Conservation (phyloP, 164 flowering plant species). For the Stephania yunnanensis region DNA sequence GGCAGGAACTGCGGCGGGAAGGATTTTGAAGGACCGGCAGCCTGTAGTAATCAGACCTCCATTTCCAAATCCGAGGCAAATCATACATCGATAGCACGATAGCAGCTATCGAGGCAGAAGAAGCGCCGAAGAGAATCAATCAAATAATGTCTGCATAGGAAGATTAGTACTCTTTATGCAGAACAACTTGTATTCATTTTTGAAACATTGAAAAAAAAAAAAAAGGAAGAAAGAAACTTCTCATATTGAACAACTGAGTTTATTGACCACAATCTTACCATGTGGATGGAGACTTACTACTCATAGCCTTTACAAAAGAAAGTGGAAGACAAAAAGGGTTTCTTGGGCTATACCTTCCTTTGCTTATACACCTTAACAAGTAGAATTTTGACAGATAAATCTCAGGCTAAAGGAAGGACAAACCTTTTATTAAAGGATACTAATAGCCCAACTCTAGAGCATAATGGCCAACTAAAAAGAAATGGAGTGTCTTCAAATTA, state of each 20-base stretch:
- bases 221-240: not conserved
- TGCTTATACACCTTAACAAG: not conserved
- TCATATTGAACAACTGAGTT: not conserved
- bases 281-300: not conserved
- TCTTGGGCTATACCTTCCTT: not conserved
- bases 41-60: not conserved
- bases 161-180: too few relatives aligned
- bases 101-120: not conserved
- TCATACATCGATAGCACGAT: not conserved
- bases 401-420: not conserved
- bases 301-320: not conserved
- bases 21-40: not conserved
- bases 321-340: not conserved
- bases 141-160: not conserved
- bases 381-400: not conserved
- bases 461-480: not conserved
- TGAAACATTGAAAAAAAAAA: too few relatives aligned
- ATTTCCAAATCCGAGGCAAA: not conserved
- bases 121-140: not conserved
- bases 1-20: not conserved
- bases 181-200: not conserved
- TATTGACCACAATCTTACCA: not conserved
- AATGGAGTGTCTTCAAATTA: constrained; percentile 33
- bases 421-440: constrained; percentile 1
- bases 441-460: not conserved